These are phyloP conservation scores for Ramaria rubella DNA, from an alignment of 768 basidiomycete genomes.

Conservation along the genomic window DNA sequence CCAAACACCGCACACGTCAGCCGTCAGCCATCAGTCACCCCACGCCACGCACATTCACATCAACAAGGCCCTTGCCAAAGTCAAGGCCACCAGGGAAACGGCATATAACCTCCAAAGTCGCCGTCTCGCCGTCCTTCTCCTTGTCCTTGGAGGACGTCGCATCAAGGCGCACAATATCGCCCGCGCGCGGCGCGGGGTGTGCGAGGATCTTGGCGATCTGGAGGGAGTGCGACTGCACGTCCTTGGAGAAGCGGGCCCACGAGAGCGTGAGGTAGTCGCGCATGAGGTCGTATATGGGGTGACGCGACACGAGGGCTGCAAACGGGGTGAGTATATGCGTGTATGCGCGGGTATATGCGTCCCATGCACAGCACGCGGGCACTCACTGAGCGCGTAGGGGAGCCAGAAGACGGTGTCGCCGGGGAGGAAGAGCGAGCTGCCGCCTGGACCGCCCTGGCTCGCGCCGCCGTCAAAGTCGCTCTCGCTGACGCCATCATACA, in stretches of 20 bases:
- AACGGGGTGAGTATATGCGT: slow-evolving; percentile 6
- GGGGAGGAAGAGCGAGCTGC: slow-evolving; percentile 82
- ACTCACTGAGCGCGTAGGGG: slow-evolving; percentile 89
- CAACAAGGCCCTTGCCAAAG: slow-evolving; percentile 84
- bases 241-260: slow-evolving; percentile 91
- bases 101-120: slow-evolving; percentile 72
- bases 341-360: slow-evolving; percentile 26
- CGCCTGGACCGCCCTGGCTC: slow-evolving; percentile 69
- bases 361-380: no score
- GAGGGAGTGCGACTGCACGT: slow-evolving; percentile 86
- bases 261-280: slow-evolving; percentile 92
- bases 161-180: slow-evolving; percentile 79
- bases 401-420: slow-evolving; percentile 93
- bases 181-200: slow-evolving; percentile 80
- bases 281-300: slow-evolving; percentile 93
- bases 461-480: slow-evolving; percentile 74
- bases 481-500: slow-evolving; percentile 60
- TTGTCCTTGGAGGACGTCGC: slow-evolving; percentile 53
- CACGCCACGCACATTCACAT: slow-evolving; percentile 52
- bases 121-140: slow-evolving; percentile 43
- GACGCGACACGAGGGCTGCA: slow-evolving; percentile 81
- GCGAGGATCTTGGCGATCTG: slow-evolving; percentile 85
- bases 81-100: slow-evolving; percentile 92
- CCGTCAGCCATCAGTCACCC: not conserved
- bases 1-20: not conserved